Evolutionary conservation across 2,329 filamentous ascomycete genomes (phyloP).

Genomic region (Monosporascus ibericus): DNA sequence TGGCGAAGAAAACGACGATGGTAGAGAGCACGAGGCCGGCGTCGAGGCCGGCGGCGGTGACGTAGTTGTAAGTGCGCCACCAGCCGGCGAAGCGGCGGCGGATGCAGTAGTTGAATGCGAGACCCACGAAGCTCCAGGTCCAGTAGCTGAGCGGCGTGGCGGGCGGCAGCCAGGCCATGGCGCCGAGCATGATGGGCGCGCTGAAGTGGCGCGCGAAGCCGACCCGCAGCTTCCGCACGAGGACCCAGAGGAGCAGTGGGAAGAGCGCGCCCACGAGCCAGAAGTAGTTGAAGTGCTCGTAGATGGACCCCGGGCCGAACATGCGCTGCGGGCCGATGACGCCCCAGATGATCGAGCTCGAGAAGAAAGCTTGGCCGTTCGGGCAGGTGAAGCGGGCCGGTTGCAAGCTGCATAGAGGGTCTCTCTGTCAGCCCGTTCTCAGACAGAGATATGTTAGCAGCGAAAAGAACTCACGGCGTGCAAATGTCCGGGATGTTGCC

Average conservation of each 20-base stretch:
- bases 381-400: slow-evolving; percentile 38
- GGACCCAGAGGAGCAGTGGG: slow-evolving; percentile 42
- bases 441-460: slow-evolving; percentile 15
- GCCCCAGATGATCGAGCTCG: slow-evolving; percentile 50
- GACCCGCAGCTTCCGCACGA: slow-evolving; percentile 34
- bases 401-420: slow-evolving; percentile 28
- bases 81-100: slow-evolving; percentile 47
- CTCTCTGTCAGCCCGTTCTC: background rate
- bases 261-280: slow-evolving; percentile 45
- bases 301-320: slow-evolving; percentile 46
- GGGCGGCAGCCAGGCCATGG: slow-evolving; percentile 47
- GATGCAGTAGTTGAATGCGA: slow-evolving; percentile 53
- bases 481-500: slow-evolving; percentile 39
- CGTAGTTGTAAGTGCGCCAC: slow-evolving; percentile 47
- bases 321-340: slow-evolving; percentile 50
- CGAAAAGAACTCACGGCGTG: slow-evolving; percentile 16
- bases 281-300: slow-evolving; percentile 46
- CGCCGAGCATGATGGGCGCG: slow-evolving; percentile 52
- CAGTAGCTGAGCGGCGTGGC: slow-evolving; percentile 56
- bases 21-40: slow-evolving; percentile 32
- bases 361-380: slow-evolving; percentile 40
- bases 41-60: slow-evolving; percentile 34
- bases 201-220: slow-evolving; percentile 43
- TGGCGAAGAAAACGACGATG: slow-evolving; percentile 31
- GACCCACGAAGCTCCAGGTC: slow-evolving; percentile 50